phyloP scores from a whole-genome alignment of 352 stramenopile species.

The Thraustotheca clavata region DNA sequence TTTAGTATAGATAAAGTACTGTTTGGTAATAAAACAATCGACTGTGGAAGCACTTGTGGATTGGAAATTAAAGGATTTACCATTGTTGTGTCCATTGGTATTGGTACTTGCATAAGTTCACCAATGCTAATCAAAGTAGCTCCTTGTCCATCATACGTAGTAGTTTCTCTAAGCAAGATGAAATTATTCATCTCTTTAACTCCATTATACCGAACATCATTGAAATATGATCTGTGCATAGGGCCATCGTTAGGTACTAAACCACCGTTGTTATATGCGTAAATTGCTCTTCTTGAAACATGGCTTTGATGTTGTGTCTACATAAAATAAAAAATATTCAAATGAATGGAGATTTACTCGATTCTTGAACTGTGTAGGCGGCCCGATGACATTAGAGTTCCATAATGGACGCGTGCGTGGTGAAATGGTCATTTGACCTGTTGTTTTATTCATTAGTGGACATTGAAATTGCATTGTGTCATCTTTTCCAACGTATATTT shows the following conservation, averaged over 20 bases:
- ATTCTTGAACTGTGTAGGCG: background rate
- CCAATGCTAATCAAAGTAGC: background rate
- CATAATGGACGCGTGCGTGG: conserved; percentile 1
- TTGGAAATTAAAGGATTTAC: background rate
- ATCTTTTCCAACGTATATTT: conserved; percentile 92
- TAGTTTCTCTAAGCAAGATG: background rate
- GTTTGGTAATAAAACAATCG: background rate
- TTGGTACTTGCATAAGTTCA: background rate
- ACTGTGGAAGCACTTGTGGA: background rate
- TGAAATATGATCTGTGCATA: conserved; percentile 70
- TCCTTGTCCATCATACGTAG: background rate
- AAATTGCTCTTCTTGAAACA: conserved; percentile 65
- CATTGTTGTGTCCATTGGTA: conserved; percentile 1
- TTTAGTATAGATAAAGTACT: background rate
- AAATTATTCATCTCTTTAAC: conserved; percentile 26
- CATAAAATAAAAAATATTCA: background rate
- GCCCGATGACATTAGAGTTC: background rate
- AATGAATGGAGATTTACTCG: background rate
- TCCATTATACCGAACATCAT: conserved; percentile 52
- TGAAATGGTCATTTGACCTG: background rate
- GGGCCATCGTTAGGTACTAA: conserved; percentile 81
- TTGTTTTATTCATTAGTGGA: conserved; percentile 29
- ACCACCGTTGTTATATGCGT: conserved; percentile 64
- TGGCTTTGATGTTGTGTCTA: conserved; percentile 77
- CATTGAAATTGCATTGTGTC: conserved; percentile 88